Base-by-base conservation (phyloP, 305 asterid species). In the Fraxinus baroniana region DNA sequence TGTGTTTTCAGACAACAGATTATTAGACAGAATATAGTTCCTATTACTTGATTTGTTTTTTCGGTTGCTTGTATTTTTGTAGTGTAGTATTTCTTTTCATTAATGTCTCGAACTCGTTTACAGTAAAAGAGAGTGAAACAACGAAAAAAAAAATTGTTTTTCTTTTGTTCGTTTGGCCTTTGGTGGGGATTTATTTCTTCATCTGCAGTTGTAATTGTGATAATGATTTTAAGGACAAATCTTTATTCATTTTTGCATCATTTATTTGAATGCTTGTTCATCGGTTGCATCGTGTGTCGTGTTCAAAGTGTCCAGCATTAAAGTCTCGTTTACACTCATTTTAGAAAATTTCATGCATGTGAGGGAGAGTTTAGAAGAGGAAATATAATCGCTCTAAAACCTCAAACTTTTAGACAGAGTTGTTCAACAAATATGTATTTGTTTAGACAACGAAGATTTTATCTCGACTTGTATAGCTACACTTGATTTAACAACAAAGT, bases 1-100 rank as follows among this genome's bases (percentile, higher is more conserved):
- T 84, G 24, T 74, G 24, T 46, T 62, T 74, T n/a, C 83, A 44
- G 15, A 70, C 80, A 15, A 24, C 68, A 9, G 35, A 33, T 10
- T 72, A 6, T 76, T 49, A 13, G 64, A 75, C 30, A 78, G 86
- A 86, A 83, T 49, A 86, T 84, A 81, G 80, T 76, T 55, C 71
- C 24, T 78, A n/a, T 82, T 85, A 5, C 8, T 32, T 36, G 49
- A 71, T 71, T 71, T 17, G 41, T 32, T 70, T 71, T 30, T 71
- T 30, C 39, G 0, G 52, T 81, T 76, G 83, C 68, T 30, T 74
- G 62, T 35, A 35, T 37, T 76, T 70, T 76, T 55, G 52, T 76
- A 74, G 20, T 55, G 17, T 83, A 85, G 86, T 77, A 46, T 79
- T 84, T 86, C 46, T 8, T 49, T 62, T 49, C 73, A 28, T 52